Percentiles rank a stretch among this genome's conserved stretches.
Evolutionary conservation across 345 rosid genomes (phyloP).

Genomic region (Acer campestre): DNA sequence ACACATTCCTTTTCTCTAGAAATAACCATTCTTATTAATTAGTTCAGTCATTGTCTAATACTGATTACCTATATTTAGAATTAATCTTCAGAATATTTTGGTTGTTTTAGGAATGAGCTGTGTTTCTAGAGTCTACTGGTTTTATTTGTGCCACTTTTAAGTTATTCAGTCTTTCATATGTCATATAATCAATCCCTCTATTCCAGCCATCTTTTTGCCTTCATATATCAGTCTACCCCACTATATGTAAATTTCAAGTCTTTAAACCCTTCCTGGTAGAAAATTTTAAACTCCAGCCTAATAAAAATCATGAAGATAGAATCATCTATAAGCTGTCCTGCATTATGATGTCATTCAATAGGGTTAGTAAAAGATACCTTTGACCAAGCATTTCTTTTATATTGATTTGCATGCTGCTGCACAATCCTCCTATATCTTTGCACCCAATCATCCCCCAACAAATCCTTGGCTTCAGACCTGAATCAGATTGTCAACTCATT

Average conservation of each 20-base stretch:
- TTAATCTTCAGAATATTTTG: not conserved
- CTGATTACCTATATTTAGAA: too few species aligned
- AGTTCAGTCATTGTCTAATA: not conserved
- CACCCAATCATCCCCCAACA: conserved; percentile 99
- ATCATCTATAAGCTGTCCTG: not conserved
- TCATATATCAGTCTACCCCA: not conserved
- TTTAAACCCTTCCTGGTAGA: not conserved
- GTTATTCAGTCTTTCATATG: not conserved
- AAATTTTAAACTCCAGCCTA: not conserved
- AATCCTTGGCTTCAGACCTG: conserved; percentile 99
- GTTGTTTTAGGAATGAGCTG: not conserved
- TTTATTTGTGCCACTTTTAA: not conserved
- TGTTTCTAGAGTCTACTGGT: not conserved
- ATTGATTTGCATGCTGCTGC: conserved; percentile 97
- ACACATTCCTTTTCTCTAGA: not conserved
- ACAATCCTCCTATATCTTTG: conserved; percentile 96
- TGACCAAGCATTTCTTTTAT: conserved; percentile 91
- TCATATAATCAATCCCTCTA: not conserved
- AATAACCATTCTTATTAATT: not conserved
- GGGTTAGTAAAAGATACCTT: conserved; percentile 52
- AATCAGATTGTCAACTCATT: conserved; percentile 12
- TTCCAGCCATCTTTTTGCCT: not conserved
- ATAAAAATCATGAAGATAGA: not conserved
- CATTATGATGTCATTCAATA: conserved; percentile 4
- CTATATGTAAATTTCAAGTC: not conserved